These are phyloP conservation scores for Lipomyces chichibuensis DNA, from an alignment of 805 yeast species.

Conservation along the genomic window DNA sequence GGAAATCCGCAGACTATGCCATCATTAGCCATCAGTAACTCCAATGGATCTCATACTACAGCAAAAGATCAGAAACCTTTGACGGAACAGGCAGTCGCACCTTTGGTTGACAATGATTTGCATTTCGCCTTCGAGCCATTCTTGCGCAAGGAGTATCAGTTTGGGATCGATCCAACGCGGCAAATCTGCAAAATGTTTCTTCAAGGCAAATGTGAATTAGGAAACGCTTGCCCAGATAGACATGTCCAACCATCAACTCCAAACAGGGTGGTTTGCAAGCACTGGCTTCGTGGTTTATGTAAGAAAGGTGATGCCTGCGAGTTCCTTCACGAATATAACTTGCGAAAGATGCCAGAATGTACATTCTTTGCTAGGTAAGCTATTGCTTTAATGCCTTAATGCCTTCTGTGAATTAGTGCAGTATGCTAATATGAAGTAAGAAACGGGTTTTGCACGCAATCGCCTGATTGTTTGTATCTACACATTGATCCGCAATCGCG, in stretches of 20 bases:
- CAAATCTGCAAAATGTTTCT: constrained; percentile 81
- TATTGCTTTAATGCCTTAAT: constrained; percentile 22
- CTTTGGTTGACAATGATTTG: constrained; percentile 4
- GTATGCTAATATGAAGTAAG: constrained; percentile 14
- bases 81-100: constrained; percentile 2
- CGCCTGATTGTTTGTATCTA: constrained; percentile 89
- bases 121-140: constrained; percentile 79
- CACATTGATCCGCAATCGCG: constrained; percentile 89
- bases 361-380: constrained; percentile 74
- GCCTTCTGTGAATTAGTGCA: neutral
- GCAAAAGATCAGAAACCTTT: constrained; percentile 1
- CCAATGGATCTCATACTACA: neutral
- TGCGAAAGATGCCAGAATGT: constrained; percentile 96
- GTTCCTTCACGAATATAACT: constrained; percentile 90
- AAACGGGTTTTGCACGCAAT: constrained; percentile 66
- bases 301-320: constrained; percentile 97
- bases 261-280: constrained; percentile 91
- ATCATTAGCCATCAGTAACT: neutral
- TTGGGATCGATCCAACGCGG: constrained; percentile 84
- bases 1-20: neutral
- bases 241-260: constrained; percentile 70
- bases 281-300: constrained; percentile 96
- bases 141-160: constrained; percentile 73
- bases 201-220: constrained; percentile 77
- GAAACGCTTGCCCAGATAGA: constrained; percentile 81